Base-by-base conservation (phyloP, 495 filamentous ascomycete genomes). In the Lasiosphaeria miniovina region DNA sequence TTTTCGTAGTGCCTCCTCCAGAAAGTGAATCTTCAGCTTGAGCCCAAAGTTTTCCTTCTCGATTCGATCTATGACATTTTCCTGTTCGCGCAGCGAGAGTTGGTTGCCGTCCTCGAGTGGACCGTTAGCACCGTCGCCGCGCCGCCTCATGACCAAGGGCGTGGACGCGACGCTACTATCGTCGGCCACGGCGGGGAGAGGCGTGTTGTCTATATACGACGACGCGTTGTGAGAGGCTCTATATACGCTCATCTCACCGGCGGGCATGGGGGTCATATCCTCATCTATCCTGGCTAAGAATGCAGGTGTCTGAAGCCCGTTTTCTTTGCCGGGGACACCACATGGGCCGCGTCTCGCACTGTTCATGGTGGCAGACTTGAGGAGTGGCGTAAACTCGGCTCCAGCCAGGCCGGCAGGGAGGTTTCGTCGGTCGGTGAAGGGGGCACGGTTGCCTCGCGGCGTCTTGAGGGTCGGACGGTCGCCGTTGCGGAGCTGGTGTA, bases 41-140 rank as follows among this genome's bases (percentile, higher is more conserved):
- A 91, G 74, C 8, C 84, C 84, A 61, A 91, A 91, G 60, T 91
- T 91, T 62, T 91, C 88, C 76, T 98, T 98, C 71, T 98, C 91
- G 61, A 98, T 91, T 67, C 88, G 89, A 72, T 96, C 91, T 65
- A 98, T 93, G 58, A 94, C 90, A 63, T 90, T 89, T 67, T 98
- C 95, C 73, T 98, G 94, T 67, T 98, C 94, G 49, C 92, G 86
- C 52, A 98, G 75, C 4, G 93, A 93, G 66, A 95, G 81, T 65
- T 91, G 84, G 63, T 96, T 95, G n/a, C 91, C 92, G 61, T 88
- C 83, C 43, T 88, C 83, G 35, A 96, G 71, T 3, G 88, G 82
- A 3, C 84, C 88, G 48, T 81, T 83, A 24, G 24, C 24, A 24
- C 74, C 76, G 31, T 55, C 55, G 62, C 85, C 81, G 14, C 88